phyloP scores from a whole-genome alignment of 352 stramenopile genomes.

The Phytophthora fragariae region DNA sequence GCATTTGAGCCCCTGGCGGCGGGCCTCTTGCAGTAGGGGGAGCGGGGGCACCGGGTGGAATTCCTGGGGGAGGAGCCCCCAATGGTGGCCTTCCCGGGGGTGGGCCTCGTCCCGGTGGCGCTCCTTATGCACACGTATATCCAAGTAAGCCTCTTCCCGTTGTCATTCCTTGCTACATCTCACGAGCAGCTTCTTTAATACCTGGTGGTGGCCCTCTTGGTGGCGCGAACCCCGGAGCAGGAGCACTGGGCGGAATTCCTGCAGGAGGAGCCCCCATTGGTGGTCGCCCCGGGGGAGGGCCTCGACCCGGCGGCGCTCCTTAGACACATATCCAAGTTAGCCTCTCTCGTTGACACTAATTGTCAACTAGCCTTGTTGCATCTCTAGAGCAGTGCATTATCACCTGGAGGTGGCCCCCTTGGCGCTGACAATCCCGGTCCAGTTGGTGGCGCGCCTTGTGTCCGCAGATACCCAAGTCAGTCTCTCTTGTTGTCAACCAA shows the following conservation, averaged over 20 bases:
- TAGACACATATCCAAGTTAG: constrained; percentile 1
- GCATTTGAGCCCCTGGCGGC: constrained; percentile 36
- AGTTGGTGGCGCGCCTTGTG: too few species aligned
- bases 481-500: neutral
- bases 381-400: neutral
- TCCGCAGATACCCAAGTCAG: neutral
- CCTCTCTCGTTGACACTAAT: neutral
- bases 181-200: too few species aligned
- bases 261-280: neutral
- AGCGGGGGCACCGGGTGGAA: constrained; percentile 26
- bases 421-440: too few species aligned
- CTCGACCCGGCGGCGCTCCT: constrained; percentile 33
- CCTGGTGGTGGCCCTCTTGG: constrained; percentile 36
- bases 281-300: constrained; percentile 16
- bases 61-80: constrained; percentile 28
- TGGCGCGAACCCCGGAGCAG: constrained; percentile 15
- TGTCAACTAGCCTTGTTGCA: neutral
- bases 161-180: too few species aligned
- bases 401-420: neutral
- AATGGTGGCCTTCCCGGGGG: constrained; percentile 31
- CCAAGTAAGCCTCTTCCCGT: too few species aligned
- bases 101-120: constrained; percentile 23
- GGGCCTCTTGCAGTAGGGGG: constrained; percentile 29
- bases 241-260: too few species aligned
- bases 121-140: constrained; percentile 1